Percentiles rank a stretch among this genome's conserved stretches.
phyloP scores from a whole-genome alignment of 495 filamentous ascomycete genomes.

The Trichoderma gamsii region DNA sequence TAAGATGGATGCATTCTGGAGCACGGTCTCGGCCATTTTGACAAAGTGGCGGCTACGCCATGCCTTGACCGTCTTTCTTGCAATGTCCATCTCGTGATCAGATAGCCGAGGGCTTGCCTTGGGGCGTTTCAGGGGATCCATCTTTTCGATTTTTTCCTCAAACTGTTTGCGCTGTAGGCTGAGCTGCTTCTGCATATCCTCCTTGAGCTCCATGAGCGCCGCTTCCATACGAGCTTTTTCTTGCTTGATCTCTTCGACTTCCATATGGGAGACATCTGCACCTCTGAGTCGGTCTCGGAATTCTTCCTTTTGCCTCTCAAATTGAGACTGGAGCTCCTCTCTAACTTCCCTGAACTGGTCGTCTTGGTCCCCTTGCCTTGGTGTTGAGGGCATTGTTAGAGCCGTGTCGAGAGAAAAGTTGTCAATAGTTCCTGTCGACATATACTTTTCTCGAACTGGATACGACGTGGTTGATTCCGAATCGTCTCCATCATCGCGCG shows the following conservation, averaged over 20 bases:
- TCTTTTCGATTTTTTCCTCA: conserved; percentile 52
- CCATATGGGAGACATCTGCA: conserved; percentile 69
- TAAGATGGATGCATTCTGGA: conserved; percentile 77
- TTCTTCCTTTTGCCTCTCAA: conserved; percentile 82
- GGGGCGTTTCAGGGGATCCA: conserved; percentile 42
- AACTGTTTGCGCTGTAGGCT: conserved; percentile 70
- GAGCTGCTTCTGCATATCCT: conserved; percentile 78
- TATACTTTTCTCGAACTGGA: conserved; percentile 87
- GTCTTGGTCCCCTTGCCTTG: conserved; percentile 68
- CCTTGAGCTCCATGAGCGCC: conserved; percentile 67
- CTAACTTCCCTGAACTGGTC: conserved; percentile 66
- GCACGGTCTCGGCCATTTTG: conserved; percentile 85
- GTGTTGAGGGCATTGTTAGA: conserved; percentile 89
- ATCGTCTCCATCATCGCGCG: conserved; percentile 77
- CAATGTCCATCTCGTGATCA: conserved; percentile 62
- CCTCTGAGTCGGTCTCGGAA: conserved; percentile 74
- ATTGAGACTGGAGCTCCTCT: conserved; percentile 81
- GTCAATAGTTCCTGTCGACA: conserved; percentile 91
- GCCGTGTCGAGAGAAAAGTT: conserved; percentile 95
- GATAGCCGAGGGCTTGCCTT: conserved; percentile 58
- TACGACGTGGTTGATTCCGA: conserved; percentile 84
- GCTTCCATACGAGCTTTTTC: conserved; percentile 88
- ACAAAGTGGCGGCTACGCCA: conserved; percentile 87
- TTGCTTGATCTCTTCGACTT: conserved; percentile 75
- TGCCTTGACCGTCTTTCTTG: conserved; percentile 56